Evolutionary conservation across 768 basidiomycete genomes (phyloP), one percentile per base, ranked within the genome.

Genomic region (Leccinum barrowsii): DNA sequence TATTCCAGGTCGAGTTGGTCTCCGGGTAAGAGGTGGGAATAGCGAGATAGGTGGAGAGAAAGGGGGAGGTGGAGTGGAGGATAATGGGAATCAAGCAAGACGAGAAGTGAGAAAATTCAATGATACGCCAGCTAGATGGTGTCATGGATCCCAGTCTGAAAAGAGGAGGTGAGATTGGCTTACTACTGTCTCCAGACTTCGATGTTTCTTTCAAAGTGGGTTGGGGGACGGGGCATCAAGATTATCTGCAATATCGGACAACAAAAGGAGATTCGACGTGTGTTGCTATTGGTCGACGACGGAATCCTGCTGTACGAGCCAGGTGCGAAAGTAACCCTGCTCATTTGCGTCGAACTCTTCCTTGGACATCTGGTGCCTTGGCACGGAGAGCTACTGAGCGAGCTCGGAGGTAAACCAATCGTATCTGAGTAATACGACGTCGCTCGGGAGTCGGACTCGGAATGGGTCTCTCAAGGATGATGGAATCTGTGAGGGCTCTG

Each of bases 181-280:
- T 72, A 92, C 85, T 98, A 75, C 75, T 98, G 95, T 62, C 94
- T 76, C 94, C 94, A 98, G 15, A 97, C 94, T 68, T 97, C 91
- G 49, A 97, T 66, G 71, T 98, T 97, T 44, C 90, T 82, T 73
- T 97, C 94, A 70, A 85, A 97, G 72, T 87, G 86, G 1, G 89
- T 86, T 2, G 88, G 85, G 3, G 90, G 88, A 46, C 76, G 74
- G 11, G 84, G 85, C 80, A 86, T 77, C 13, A 34, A 52, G 3
- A 28, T 28, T 37, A 57, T 30, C 10, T 7, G 44, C 24, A 28
- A 35, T 51, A 58, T 59, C 59, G 12, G 52, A 52, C 21, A 58
- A 42, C 2, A 50, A 19, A 11, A 49, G 49, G 8, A 15, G 22
- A 46, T 60, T 63, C 34, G 65, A 46, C 24, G 65, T 59, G 35